Conservation (phyloP, 805 yeast species). For the Candida hispaniensis region DNA sequence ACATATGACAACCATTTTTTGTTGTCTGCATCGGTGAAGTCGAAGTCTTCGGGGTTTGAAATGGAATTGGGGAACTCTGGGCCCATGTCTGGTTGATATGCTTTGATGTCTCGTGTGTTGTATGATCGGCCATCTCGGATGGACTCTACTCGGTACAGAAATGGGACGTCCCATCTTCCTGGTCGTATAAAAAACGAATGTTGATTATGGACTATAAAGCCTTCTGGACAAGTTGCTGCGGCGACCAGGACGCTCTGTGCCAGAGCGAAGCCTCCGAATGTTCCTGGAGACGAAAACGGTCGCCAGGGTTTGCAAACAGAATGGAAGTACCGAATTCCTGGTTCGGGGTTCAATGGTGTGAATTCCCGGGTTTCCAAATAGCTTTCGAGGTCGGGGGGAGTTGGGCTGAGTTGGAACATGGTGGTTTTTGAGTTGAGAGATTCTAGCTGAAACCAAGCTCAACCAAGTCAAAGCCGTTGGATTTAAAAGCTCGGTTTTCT, state of each 20-base stretch:
- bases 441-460: no score
- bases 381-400: constrained; percentile 5
- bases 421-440: no score
- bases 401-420: constrained; percentile 6
- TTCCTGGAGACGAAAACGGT: constrained; percentile 13
- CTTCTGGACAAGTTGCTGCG: constrained; percentile 9
- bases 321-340: constrained; percentile 5
- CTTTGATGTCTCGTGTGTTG: constrained; percentile 23
- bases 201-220: constrained; percentile 17
- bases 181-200: constrained; percentile 26
- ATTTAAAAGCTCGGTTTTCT: no score
- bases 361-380: constrained; percentile 5
- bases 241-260: constrained; percentile 7
- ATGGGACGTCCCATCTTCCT: constrained; percentile 24
- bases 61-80: constrained; percentile 19
- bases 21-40: constrained; percentile 8
- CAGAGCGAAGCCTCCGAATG: constrained; percentile 14
- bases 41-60: constrained; percentile 14
- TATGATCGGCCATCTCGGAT: constrained; percentile 25
- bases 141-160: constrained; percentile 23
- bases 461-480: no score
- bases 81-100: constrained; percentile 23
- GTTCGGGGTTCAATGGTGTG: constrained; percentile 10
- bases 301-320: constrained; percentile 14
- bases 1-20: constrained; percentile 16